Conservation (phyloP, 1,139 yeast species). For the Saccharomyces hybrid region DNA sequence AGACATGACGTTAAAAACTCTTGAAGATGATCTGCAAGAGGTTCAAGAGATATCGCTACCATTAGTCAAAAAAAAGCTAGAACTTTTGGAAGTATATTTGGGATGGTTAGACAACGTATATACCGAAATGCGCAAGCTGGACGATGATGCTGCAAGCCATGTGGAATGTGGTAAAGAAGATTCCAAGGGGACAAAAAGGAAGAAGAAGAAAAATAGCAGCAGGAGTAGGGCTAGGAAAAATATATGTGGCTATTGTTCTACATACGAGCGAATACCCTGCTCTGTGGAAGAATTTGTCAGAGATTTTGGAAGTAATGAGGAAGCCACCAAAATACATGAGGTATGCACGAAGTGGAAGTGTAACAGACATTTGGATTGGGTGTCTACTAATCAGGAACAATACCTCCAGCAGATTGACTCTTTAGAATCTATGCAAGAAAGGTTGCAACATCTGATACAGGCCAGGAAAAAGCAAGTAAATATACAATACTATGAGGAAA, state of each 20-base stretch:
- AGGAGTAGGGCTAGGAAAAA: slow-evolving; percentile 9
- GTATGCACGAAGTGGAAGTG: slow-evolving; percentile 26
- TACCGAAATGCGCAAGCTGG: slow-evolving; percentile 12
- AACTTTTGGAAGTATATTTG: slow-evolving; percentile 22
- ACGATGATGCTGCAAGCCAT: slow-evolving; percentile 8
- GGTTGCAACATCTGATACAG: slow-evolving; percentile 20
- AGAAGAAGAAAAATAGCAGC: slow-evolving; percentile 10
- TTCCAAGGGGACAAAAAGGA: slow-evolving; percentile 10
- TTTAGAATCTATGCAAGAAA: slow-evolving; percentile 20
- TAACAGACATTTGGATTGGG: slow-evolving; percentile 27
- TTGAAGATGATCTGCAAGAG: slow-evolving; percentile 16
- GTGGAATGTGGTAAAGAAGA: slow-evolving; percentile 15
- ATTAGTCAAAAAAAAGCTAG: slow-evolving; percentile 14
- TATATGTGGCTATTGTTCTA: slow-evolving; percentile 25
- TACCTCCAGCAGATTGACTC: slow-evolving; percentile 20
- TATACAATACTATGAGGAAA: slow-evolving; percentile 23
- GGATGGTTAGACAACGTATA: slow-evolving; percentile 27
- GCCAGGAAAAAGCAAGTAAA: slow-evolving; percentile 25
- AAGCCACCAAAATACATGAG: slow-evolving; percentile 10
- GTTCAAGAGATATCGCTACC: slow-evolving; percentile 14
- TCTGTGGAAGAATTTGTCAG: slow-evolving; percentile 16
- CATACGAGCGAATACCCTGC: slow-evolving; percentile 10
- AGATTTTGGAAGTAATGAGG: slow-evolving; percentile 8
- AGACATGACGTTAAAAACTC: slow-evolving; percentile 19
- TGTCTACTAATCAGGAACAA: slow-evolving; percentile 18